A percentile compares a stretch with the other conserved stretches of the same genome.
phyloP scores from a whole-genome alignment of 2,329 filamentous ascomycete species.

The Cryphonectria parasitica region DNA sequence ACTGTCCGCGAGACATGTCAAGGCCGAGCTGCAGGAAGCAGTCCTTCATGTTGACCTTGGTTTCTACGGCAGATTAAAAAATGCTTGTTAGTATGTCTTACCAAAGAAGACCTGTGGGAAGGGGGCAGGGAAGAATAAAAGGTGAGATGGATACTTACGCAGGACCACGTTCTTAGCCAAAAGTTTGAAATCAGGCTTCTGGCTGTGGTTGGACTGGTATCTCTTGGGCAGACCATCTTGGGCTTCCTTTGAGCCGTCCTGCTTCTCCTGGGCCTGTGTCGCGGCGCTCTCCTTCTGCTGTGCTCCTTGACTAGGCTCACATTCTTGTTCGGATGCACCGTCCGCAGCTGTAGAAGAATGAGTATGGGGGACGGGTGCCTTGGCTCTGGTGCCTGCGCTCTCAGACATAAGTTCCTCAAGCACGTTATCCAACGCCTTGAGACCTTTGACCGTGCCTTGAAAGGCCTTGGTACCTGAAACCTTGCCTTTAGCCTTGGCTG shows the following conservation, averaged over 20 bases:
- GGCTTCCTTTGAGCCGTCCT: too few species aligned
- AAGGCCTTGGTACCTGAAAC: background rate
- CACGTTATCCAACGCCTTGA: background rate
- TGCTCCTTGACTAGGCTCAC: background rate
- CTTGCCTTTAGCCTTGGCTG: background rate
- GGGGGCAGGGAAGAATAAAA: background rate
- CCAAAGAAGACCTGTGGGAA: background rate
- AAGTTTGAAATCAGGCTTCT: background rate
- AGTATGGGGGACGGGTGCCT: background rate
- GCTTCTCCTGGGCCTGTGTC: too few species aligned
- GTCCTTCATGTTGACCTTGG: background rate
- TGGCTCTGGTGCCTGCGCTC: background rate
- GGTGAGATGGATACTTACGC: constrained; percentile 8
- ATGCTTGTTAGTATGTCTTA: background rate
- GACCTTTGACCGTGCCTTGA: background rate
- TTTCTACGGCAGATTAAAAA: background rate
- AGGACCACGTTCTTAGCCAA: constrained; percentile 15
- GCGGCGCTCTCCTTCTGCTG: background rate
- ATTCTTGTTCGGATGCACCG: background rate
- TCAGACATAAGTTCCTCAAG: background rate
- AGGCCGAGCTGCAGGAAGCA: constrained; percentile 24
- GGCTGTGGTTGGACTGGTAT: constrained; percentile 8
- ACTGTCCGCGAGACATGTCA: constrained; percentile 6
- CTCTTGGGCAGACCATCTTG: background rate
- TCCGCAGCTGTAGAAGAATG: background rate